Evolutionary conservation across 1,139 yeast species (phyloP).

Genomic region (Yamadazyma atlantica): DNA sequence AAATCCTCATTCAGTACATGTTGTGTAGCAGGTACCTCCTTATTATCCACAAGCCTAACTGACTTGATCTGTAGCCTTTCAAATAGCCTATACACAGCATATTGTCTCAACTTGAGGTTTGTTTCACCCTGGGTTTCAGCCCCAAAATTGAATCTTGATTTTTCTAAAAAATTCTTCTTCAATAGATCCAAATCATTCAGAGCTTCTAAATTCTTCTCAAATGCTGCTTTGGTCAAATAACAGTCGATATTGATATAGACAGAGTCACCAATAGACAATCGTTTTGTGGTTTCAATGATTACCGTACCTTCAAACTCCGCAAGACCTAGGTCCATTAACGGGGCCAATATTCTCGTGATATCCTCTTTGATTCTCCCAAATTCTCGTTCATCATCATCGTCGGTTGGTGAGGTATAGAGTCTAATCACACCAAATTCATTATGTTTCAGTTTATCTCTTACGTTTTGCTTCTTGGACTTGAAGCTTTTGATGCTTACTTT

Average conservation of each 20-base stretch:
- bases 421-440: constrained; percentile 32
- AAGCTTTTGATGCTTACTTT: constrained; percentile 37
- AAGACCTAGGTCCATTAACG: constrained; percentile 58
- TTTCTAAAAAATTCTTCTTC: constrained; percentile 7
- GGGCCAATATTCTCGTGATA: constrained; percentile 65
- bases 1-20: not conserved
- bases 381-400: constrained; percentile 44
- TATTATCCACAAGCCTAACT: constrained; percentile 9
- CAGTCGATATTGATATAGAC: constrained; percentile 65
- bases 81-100: constrained; percentile 57
- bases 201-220: constrained; percentile 24
- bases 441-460: constrained; percentile 19
- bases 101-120: constrained; percentile 52
- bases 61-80: constrained; percentile 38
- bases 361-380: constrained; percentile 79
- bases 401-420: constrained; percentile 26
- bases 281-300: constrained; percentile 53
- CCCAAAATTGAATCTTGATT: constrained; percentile 23
- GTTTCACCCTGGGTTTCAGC: constrained; percentile 59
- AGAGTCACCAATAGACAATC: constrained; percentile 72
- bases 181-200: constrained; percentile 12
- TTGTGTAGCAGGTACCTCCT: constrained; percentile 6
- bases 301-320: constrained; percentile 59
- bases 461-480: constrained; percentile 28
- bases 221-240: constrained; percentile 53